Evolutionary conservation across 2,329 filamentous ascomycete genomes (phyloP).

Genomic region (Atkinsonella texensis): DNA sequence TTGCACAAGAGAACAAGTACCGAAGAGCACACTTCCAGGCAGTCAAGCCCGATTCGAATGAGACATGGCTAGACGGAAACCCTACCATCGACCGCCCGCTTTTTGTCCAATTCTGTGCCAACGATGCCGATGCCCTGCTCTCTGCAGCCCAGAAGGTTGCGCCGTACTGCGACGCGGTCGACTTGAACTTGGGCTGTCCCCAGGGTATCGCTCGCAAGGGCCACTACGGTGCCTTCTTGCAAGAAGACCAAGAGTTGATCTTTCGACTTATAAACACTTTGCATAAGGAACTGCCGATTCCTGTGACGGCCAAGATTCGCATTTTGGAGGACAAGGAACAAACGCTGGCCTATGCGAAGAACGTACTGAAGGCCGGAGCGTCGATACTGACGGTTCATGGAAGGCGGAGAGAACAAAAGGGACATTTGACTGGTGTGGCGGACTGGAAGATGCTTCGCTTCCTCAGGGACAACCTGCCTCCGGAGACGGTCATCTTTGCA

Average conservation of each 20-base stretch:
- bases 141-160: constrained; percentile 66
- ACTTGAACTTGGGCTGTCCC: constrained; percentile 90
- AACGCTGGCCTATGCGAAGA: constrained; percentile 80
- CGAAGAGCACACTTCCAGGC: constrained; percentile 74
- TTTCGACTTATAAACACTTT: constrained; percentile 73
- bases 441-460: constrained; percentile 83
- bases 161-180: constrained; percentile 87
- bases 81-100: constrained; percentile 73
- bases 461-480: constrained; percentile 68
- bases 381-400: constrained; percentile 93
- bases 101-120: constrained; percentile 94
- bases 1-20: constrained; percentile 64
- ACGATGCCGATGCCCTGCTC: constrained; percentile 69
- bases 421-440: constrained; percentile 83
- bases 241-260: constrained; percentile 82
- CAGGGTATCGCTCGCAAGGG: constrained; percentile 89
- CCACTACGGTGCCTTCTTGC: constrained; percentile 86
- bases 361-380: constrained; percentile 75
- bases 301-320: constrained; percentile 90
- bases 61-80: constrained; percentile 72
- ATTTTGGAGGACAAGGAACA: constrained; percentile 77
- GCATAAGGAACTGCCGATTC: constrained; percentile 64
- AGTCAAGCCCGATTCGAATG: constrained; percentile 22
- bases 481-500: constrained; percentile 86
- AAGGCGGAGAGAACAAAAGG: constrained; percentile 80